phyloP scores from a whole-genome alignment of 805 yeast species.

The Lipomyces mesembrius region DNA sequence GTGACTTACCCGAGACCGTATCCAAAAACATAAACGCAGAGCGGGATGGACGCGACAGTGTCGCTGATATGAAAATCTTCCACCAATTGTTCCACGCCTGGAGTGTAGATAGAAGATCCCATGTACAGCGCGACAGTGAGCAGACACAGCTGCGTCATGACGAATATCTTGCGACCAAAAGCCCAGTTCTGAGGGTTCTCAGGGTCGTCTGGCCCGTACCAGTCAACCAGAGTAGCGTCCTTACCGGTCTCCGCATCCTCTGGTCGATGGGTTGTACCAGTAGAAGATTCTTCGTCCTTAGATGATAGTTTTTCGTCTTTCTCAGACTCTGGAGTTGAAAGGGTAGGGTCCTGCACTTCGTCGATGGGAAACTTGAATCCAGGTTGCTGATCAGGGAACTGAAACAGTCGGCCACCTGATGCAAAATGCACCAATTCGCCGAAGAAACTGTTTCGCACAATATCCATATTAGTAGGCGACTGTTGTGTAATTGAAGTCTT shows the following conservation, averaged over 20 bases:
- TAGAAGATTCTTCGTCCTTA: neutral
- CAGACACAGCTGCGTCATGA: constrained; percentile 51
- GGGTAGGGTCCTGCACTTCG: neutral
- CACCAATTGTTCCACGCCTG: constrained; percentile 54
- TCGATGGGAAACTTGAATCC: constrained; percentile 15
- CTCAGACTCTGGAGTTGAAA: neutral
- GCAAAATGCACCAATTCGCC: constrained; percentile 23
- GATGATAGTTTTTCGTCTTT: constrained; percentile 3
- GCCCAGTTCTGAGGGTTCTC: constrained; percentile 63
- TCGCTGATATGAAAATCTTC: constrained; percentile 53
- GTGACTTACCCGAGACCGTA: constrained; percentile 51
- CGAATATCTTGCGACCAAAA: constrained; percentile 47
- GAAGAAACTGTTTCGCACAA: constrained; percentile 13
- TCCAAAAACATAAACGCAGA: constrained; percentile 61
- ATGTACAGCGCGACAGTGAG: constrained; percentile 58
- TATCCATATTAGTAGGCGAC: neutral
- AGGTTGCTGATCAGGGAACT: constrained; percentile 25
- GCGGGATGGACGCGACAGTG: constrained; percentile 55
- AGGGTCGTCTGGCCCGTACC: constrained; percentile 28
- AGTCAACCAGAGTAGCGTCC: neutral
- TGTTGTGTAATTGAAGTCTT: neutral
- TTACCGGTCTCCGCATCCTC: neutral
- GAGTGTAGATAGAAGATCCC: constrained; percentile 62
- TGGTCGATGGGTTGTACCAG: neutral
- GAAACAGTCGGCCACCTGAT: constrained; percentile 25